Evolutionary conservation across 495 filamentous ascomycete genomes (phyloP).

Genomic region (Collariella sp.): DNA sequence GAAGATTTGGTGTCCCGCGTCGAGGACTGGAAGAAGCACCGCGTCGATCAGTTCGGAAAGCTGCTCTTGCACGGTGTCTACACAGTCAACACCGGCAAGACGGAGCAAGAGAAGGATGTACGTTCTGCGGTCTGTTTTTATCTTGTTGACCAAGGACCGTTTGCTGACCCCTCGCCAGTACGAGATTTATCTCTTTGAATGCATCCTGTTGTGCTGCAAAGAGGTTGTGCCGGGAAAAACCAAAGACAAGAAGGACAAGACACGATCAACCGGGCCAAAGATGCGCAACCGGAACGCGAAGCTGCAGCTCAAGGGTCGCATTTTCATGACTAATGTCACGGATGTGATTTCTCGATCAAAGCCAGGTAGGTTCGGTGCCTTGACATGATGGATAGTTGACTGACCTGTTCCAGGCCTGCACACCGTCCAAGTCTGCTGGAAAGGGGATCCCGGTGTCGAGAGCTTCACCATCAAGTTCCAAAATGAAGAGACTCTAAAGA

Average conservation of each 20-base stretch:
- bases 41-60: constrained; percentile 81
- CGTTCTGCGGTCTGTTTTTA: constrained; percentile 21
- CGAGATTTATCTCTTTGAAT: constrained; percentile 94
- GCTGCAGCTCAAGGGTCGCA: constrained; percentile 88
- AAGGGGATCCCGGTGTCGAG: constrained; percentile 90
- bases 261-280: constrained; percentile 41
- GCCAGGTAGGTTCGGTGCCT: constrained; percentile 52
- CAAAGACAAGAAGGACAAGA: constrained; percentile 59
- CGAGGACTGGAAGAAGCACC: constrained; percentile 94
- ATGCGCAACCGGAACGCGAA: constrained; percentile 67
- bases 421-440: constrained; percentile 97
- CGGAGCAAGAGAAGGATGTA: constrained; percentile 79
- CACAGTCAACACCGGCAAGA: constrained; percentile 76
- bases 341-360: constrained; percentile 77
- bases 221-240: constrained; percentile 81
- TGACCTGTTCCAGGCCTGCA: constrained; percentile 60
- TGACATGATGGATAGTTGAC: background rate
- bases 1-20: constrained; percentile 75
- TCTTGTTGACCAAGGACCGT: background rate
- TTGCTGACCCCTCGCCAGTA: constrained; percentile 50
- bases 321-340: constrained; percentile 99
- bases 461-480: constrained; percentile 90
- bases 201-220: constrained; percentile 95
- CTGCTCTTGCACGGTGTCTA: constrained; percentile 87
- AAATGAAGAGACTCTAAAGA: constrained; percentile 85